Conservation (phyloP, 331 rosid species). For the Quercus phellos region DNA sequence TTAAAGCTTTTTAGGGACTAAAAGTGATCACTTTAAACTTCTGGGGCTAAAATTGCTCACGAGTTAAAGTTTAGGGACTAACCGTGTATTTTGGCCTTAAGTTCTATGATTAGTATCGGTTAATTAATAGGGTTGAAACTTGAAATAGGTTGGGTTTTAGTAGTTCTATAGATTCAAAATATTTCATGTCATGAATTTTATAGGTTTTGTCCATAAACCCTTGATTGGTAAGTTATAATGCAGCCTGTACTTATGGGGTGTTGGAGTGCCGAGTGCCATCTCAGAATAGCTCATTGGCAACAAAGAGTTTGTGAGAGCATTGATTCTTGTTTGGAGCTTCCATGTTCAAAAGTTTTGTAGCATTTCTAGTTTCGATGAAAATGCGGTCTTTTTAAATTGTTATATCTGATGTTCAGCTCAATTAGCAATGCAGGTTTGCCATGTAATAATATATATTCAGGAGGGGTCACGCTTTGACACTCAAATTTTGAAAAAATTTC, state of each 20-base stretch:
- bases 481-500: conserved; percentile 65
- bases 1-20: too few relatives aligned
- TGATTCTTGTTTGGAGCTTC: neutral
- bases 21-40: too few relatives aligned
- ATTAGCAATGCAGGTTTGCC: conserved; percentile 85
- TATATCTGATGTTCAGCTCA: conserved; percentile 22
- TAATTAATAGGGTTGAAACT: neutral
- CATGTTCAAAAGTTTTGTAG: neutral
- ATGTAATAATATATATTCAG: conserved; percentile 67
- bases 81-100: neutral
- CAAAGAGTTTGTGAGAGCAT: neutral
- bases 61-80: too few relatives aligned
- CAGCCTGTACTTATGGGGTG: neutral
- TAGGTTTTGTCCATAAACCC: too few relatives aligned
- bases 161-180: neutral
- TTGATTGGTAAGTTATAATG: neutral
- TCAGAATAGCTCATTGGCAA: neutral
- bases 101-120: neutral
- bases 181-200: neutral
- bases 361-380: conserved; percentile 1
- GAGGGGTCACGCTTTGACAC: conserved; percentile 74
- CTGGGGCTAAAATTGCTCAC: too few relatives aligned
- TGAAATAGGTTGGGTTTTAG: neutral
- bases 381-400: neutral
- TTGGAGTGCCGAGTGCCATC: neutral